Percentiles rank a stretch among this genome's conserved stretches.
phyloP scores from a whole-genome alignment of 1,284 basidiomycete species.

The Ceratobasidium sp. region DNA sequence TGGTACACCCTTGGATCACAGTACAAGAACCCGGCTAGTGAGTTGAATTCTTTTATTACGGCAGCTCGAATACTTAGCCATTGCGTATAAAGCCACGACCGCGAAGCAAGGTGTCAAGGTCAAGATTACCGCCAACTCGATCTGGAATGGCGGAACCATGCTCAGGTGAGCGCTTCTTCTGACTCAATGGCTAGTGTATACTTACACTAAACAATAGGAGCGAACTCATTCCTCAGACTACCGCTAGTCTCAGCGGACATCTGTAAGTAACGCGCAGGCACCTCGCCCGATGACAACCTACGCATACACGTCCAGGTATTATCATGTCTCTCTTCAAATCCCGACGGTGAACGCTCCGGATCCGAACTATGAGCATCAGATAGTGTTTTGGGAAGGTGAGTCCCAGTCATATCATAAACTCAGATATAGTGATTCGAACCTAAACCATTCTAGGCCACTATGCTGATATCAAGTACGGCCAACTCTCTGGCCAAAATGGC shows the following conservation, averaged over 20 bases:
- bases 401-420: not conserved
- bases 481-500: conserved; percentile 30
- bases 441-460: conserved; percentile 20
- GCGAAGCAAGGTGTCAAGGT: conserved; percentile 35
- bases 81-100: not conserved
- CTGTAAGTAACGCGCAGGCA: conserved; percentile 44
- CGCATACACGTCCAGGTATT: not conserved
- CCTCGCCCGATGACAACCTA: not conserved
- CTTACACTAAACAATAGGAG: conserved; percentile 14
- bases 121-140: conserved; percentile 32
- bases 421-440: not conserved
- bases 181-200: not conserved
- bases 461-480: conserved; percentile 37
- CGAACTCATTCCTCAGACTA: conserved; percentile 67
- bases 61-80: not conserved
- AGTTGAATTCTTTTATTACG: not conserved
- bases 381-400: conserved; percentile 29
- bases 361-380: conserved; percentile 61
- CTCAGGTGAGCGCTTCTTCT: conserved; percentile 4
- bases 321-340: conserved; percentile 31
- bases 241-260: conserved; percentile 65
- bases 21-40: conserved; percentile 66
- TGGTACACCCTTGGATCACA: conserved; percentile 60
- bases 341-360: conserved; percentile 24
- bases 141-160: conserved; percentile 37